Evolutionary conservation across 192 early-diverging fungal species (phyloP), one percentile per base, ranked within the genome.

Genomic region (Coemansia asiatica): DNA sequence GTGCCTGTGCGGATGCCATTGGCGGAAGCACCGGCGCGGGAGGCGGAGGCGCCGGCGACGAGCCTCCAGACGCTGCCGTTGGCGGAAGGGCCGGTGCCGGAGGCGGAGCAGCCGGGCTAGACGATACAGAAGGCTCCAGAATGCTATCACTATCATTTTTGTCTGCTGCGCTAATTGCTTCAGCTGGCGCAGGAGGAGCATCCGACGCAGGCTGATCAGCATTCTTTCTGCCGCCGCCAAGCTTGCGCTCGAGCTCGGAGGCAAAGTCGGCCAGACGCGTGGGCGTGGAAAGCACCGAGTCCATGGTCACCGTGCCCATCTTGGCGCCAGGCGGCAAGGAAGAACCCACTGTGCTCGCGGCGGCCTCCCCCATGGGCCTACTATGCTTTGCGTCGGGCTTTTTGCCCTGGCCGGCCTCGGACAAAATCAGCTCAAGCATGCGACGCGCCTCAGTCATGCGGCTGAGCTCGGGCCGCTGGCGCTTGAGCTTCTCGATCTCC

Each of bases 251-350:
- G 28, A 81, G 69, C 67, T 81, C 79, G 7, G 72, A 69, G 0
- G 79, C 64, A 67, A 81, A 81, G 19, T 81, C 79, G 4, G 79
- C 68, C 56, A 81, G 54, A 0, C 79, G 72, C 47, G 69, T 66
- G 1, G 79, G 72, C 21, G 66, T 65, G 12, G 73, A 75, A 51
- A 71, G 57, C 22, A 81, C 69, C 29, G 79, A 81, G 54, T 81
- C 72, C 73, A 81, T 81, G 5, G 73, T 81, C 4, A 81, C 79
- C 5, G 73, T 81, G 59, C 79, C 79, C 69, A 75, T 69, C 46
- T 72, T 81, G 22, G 57, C 73, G 3, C 79, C 73, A 1, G 51
- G 56, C 8, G 75, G 75, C 50, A 54, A 19, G 18, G 64, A 64
- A n/a, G n/a, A n/a, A n/a, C n/a, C n/a, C n/a, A n/a, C n/a, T n/a